phyloP scores from a whole-genome alignment of 192 early-diverging fungal genomes.

The Oehlia diaphana region DNA sequence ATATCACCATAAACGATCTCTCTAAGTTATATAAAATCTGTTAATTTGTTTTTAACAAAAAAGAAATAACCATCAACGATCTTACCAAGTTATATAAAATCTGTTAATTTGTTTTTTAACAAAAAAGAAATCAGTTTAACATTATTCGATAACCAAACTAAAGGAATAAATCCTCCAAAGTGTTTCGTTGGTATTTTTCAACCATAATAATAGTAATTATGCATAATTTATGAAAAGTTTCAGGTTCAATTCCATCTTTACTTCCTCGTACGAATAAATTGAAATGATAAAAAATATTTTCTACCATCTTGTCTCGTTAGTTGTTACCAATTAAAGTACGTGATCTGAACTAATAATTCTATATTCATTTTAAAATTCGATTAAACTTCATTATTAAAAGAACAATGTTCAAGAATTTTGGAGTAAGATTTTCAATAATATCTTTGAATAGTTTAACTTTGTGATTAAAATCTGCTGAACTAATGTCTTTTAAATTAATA shows the following conservation, averaged over 20 bases:
- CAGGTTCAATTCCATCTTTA: constrained; percentile 3
- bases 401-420: background rate
- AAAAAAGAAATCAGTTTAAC: background rate
- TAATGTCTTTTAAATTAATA: background rate
- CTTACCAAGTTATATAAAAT: background rate
- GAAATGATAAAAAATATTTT: background rate
- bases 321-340: background rate
- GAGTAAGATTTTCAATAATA: background rate
- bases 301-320: background rate
- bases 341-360: background rate
- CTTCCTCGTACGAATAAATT: background rate
- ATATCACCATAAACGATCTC: background rate
- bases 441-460: background rate
- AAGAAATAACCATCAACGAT: background rate
- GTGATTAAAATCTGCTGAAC: background rate
- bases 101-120: background rate
- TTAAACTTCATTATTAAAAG: background rate
- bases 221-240: constrained; percentile 20
- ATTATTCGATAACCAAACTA: constrained; percentile 16
- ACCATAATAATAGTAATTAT: constrained; percentile 23
- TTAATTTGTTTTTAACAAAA: background rate
- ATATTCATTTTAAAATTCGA: background rate
- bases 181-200: no score
- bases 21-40: background rate
- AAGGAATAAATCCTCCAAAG: constrained; percentile 33